Conservation (phyloP, 1,139 yeast species). For the Geotrichum macrosporum region DNA sequence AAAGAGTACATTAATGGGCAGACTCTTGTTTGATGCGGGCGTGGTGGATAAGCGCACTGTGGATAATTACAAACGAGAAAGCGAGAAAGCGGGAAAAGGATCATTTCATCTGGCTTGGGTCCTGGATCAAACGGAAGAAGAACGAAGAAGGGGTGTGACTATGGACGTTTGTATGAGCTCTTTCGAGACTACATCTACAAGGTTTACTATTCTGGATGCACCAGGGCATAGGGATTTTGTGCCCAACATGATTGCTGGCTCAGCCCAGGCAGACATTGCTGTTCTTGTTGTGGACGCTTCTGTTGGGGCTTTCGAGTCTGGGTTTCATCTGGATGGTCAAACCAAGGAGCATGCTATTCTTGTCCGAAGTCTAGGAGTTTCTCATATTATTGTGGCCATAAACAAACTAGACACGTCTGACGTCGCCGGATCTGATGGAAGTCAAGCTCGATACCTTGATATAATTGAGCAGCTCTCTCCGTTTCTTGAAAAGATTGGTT, state of each 20-base stretch:
- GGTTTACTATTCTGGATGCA: conserved; percentile 89
- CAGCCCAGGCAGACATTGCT: conserved; percentile 70
- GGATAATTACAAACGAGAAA: conserved; percentile 72
- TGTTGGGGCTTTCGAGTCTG: conserved; percentile 82
- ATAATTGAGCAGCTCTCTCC: conserved; percentile 56
- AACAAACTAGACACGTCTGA: conserved; percentile 79
- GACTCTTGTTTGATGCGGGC: conserved; percentile 75
- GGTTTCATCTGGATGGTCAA: conserved; percentile 83
- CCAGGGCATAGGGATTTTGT: conserved; percentile 98
- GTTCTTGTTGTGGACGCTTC: conserved; percentile 73
- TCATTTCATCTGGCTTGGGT: conserved; percentile 98
- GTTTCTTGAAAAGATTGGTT: conserved; percentile 62
- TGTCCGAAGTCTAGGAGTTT: conserved; percentile 80
- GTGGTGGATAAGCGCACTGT: conserved; percentile 74
- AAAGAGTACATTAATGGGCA: conserved; percentile 90
- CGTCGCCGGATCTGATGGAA: conserved; percentile 45
- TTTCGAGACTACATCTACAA: conserved; percentile 61
- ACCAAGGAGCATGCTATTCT: conserved; percentile 89
- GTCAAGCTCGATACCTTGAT: conserved; percentile 56
- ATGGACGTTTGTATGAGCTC: conserved; percentile 85
- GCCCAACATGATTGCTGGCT: conserved; percentile 66
- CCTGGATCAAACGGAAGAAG: conserved; percentile 92
- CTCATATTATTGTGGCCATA: conserved; percentile 66
- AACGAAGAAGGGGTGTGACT: conserved; percentile 80
- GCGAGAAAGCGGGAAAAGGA: conserved; percentile 78